phyloP scores from a whole-genome alignment of 2,329 filamentous ascomycete species.

The Cordyceps pruinosa region DNA sequence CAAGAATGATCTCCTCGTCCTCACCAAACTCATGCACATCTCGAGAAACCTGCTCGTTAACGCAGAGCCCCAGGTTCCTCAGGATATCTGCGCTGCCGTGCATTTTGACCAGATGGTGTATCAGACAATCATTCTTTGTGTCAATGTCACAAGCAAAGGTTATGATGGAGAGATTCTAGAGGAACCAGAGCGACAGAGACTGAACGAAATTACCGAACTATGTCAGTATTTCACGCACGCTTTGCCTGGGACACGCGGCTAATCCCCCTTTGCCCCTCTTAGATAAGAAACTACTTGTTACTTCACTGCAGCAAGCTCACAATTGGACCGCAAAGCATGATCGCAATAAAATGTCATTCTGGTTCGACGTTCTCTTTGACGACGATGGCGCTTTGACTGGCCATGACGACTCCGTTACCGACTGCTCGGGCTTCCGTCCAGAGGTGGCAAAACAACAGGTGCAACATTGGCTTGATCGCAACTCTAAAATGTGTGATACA shows the following conservation, averaged over 20 bases:
- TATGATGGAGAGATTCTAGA: constrained; percentile 59
- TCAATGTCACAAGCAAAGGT: constrained; percentile 61
- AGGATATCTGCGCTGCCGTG: constrained; percentile 58
- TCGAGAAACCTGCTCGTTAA: constrained; percentile 59
- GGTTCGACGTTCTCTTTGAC: constrained; percentile 59
- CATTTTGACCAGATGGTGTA: constrained; percentile 61
- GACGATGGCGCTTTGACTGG: constrained; percentile 42
- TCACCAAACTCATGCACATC: constrained; percentile 63
- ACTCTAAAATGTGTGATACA: constrained; percentile 51
- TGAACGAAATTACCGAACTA: constrained; percentile 58
- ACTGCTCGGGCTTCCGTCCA: constrained; percentile 47
- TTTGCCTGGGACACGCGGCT: background rate
- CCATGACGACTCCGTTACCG: constrained; percentile 45
- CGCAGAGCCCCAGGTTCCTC: constrained; percentile 56
- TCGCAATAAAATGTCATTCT: constrained; percentile 63
- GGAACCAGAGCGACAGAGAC: constrained; percentile 47
- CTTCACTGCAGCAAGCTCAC: constrained; percentile 58
- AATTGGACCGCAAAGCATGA: constrained; percentile 66
- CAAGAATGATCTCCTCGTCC: constrained; percentile 54
- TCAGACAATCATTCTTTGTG: constrained; percentile 57
- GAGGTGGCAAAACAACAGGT: constrained; percentile 54
- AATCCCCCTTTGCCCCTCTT: background rate
- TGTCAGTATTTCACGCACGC: constrained; percentile 37
- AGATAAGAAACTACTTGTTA: constrained; percentile 62
- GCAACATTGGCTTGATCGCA: constrained; percentile 55